A percentile compares a stretch with the other conserved stretches of the same genome.
These are phyloP conservation scores for Citrullus amarus DNA, from an alignment of 306 rosid genomes.

Conservation along the genomic window DNA sequence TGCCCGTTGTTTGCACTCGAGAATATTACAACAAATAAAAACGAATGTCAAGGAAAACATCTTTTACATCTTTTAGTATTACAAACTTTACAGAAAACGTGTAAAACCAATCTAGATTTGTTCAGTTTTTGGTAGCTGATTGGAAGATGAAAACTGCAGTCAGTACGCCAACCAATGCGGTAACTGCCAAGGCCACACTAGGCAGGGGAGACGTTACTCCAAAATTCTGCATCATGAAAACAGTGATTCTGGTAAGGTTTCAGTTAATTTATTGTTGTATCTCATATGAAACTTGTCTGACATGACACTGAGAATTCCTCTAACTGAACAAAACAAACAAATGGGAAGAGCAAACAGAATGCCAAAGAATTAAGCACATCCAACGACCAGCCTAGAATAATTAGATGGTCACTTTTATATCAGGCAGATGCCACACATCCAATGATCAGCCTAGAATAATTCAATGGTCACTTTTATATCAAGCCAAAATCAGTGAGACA, in stretches of 20 bases:
- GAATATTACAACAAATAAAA: slow-evolving; percentile 21
- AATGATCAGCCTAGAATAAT: background rate
- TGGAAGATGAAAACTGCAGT: slow-evolving; percentile 83
- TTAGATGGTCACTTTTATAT: background rate
- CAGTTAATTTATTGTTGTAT: background rate
- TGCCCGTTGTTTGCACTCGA: slow-evolving; percentile 13
- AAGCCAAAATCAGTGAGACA: background rate
- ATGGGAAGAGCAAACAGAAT: background rate
- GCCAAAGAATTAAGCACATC: too few relatives aligned
- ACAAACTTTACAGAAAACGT: slow-evolving; percentile 6
- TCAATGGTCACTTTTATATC: background rate
- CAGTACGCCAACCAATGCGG: slow-evolving; percentile 74
- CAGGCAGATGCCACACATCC: background rate
- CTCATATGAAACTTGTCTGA: background rate
- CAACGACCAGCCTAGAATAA: background rate
- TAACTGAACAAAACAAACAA: background rate
- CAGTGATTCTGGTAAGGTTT: background rate
- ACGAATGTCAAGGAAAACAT: slow-evolving; percentile 10
- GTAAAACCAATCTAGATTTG: background rate
- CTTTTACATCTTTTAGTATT: slow-evolving; percentile 9
- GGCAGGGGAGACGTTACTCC: slow-evolving; percentile 66
- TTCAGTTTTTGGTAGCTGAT: slow-evolving; percentile 69
- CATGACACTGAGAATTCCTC: background rate
- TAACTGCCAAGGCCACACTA: slow-evolving; percentile 73
- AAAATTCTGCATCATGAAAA: slow-evolving; percentile 50